phyloP scores from a whole-genome alignment of 345 rosid genomes.

The Angophora floribunda region DNA sequence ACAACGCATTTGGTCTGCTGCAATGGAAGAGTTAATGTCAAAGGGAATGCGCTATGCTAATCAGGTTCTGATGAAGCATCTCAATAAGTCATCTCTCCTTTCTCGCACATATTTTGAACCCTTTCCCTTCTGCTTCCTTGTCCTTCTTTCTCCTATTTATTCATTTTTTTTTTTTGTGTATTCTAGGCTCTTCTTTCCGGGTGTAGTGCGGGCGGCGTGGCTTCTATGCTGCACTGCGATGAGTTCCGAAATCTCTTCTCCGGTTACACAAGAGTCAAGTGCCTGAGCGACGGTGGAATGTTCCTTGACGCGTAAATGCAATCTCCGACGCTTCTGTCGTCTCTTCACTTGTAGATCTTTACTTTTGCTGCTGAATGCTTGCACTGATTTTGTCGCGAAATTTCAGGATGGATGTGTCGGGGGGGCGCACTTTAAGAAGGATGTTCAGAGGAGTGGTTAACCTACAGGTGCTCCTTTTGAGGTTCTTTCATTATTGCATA shows the following conservation, averaged over 20 bases:
- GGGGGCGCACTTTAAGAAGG: slow-evolving; percentile 30
- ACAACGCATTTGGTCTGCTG: slow-evolving; percentile 39
- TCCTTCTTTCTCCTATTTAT: background rate
- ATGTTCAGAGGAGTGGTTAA: slow-evolving; percentile 26
- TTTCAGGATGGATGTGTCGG: slow-evolving; percentile 36
- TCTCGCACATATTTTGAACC: background rate
- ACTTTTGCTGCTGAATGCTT: background rate
- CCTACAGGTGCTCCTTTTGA: slow-evolving; percentile 27
- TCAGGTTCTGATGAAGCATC: slow-evolving; percentile 11
- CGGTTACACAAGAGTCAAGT: slow-evolving; percentile 32
- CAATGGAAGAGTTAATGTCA: slow-evolving; percentile 32
- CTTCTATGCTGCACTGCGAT: slow-evolving; percentile 42
- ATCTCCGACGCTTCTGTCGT: background rate
- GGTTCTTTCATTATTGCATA: background rate
- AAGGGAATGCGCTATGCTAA: slow-evolving; percentile 45
- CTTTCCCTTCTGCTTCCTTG: background rate
- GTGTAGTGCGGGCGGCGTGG: slow-evolving; percentile 51
- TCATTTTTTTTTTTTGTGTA: background rate
- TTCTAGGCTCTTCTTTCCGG: slow-evolving; percentile 55
- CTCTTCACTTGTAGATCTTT: background rate
- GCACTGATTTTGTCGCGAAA: background rate
- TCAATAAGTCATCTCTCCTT: background rate
- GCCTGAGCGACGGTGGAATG: slow-evolving; percentile 51
- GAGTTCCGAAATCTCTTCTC: slow-evolving; percentile 35
- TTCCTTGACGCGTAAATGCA: slow-evolving; percentile 42